These are phyloP conservation scores for Malus sylvestris DNA, from an alignment of 306 rosid species.

Conservation along the genomic window DNA sequence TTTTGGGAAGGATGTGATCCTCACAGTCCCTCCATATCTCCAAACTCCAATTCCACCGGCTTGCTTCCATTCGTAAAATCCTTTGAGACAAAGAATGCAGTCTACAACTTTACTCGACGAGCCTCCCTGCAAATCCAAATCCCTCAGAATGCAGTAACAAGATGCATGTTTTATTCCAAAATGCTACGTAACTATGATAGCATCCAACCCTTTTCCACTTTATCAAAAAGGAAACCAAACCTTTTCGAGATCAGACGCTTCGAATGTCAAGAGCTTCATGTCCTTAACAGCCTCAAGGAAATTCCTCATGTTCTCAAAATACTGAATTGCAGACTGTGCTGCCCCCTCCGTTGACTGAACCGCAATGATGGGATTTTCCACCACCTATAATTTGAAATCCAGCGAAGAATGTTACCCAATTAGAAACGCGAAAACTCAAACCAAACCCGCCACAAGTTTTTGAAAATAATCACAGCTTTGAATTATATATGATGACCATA, in stretches of 20 bases:
- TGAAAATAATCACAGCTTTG: background rate
- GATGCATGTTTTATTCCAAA: background rate
- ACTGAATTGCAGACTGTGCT: conserved; percentile 93
- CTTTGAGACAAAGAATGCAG: conserved; percentile 95
- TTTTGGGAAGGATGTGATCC: conserved; percentile 69
- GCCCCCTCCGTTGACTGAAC: conserved; percentile 75
- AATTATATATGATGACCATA: background rate
- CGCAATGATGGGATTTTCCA: conserved; percentile 54
- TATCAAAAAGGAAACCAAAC: conserved; percentile 13
- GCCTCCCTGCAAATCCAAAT: conserved; percentile 65
- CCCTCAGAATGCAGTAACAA: background rate
- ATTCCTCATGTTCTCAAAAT: conserved; percentile 91
- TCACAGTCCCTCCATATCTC: conserved; percentile 98
- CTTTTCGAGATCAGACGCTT: conserved; percentile 96
- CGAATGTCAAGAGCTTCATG: conserved; percentile 87
- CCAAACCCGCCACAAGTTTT: background rate
- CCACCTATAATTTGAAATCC: conserved; percentile 47
- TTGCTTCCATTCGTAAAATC: conserved; percentile 84
- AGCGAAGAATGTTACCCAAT: background rate
- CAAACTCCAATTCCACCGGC: conserved; percentile 93
- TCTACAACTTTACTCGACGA: conserved; percentile 86
- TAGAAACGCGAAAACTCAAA: background rate
- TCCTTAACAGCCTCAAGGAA: conserved; percentile 81
- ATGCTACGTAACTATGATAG: background rate
- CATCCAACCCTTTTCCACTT: background rate